Evolutionary conservation across 306 rosid genomes (phyloP).

Genomic region (Fragaria iinumae): DNA sequence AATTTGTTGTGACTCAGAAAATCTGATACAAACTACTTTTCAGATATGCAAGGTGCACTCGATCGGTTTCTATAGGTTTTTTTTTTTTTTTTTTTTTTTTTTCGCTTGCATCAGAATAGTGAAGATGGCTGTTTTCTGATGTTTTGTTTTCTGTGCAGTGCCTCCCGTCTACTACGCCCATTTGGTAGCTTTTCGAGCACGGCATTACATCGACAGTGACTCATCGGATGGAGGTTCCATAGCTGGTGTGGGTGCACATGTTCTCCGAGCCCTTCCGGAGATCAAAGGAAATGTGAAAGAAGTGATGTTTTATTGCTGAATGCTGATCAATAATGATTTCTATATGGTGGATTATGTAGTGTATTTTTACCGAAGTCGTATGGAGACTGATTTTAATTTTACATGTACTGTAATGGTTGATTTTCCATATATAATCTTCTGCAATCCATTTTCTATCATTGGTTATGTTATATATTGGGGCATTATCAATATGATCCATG

Average conservation of each 20-base stretch:
- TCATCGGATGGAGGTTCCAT: constrained; percentile 28
- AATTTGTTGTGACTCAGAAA: neutral
- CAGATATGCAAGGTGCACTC: constrained; percentile 54
- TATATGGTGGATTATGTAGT: neutral
- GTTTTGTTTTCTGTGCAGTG: constrained; percentile 23
- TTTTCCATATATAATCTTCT: neutral
- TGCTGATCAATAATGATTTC: constrained; percentile 14
- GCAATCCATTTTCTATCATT: neutral
- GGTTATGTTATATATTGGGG: neutral
- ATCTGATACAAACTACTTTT: neutral
- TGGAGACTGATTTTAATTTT: neutral
- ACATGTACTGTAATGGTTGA: neutral
- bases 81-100: too few species aligned
- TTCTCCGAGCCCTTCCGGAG: constrained; percentile 22
- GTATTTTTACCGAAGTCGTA: neutral
- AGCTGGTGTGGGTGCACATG: neutral
- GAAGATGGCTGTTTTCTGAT: neutral
- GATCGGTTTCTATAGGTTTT: constrained; percentile 47
- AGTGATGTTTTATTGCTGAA: constrained; percentile 44
- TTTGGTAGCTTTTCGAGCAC: constrained; percentile 36
- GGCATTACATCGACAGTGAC: constrained; percentile 30
- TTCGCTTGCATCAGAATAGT: neutral
- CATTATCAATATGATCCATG: neutral
- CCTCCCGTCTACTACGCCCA: constrained; percentile 47
- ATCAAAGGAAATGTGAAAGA: constrained; percentile 36